A percentile compares a stretch with the other conserved stretches of the same genome.
Evolutionary conservation across 2,329 filamentous ascomycete species (phyloP).

Genomic region (Penicillium sp.): DNA sequence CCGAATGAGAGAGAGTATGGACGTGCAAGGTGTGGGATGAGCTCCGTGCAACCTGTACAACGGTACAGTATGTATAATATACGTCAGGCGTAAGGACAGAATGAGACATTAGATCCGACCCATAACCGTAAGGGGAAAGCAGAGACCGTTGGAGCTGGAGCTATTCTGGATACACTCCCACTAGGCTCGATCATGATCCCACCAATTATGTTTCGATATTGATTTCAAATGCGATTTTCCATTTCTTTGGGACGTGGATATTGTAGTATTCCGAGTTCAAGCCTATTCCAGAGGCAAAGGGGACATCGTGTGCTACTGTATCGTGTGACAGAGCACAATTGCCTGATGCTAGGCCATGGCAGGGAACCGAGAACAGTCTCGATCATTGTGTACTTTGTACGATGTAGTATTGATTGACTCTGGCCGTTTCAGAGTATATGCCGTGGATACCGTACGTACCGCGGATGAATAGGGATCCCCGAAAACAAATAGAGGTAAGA

Average conservation of each 20-base stretch:
- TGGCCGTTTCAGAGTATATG: not conserved
- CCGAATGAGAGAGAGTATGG: not conserved
- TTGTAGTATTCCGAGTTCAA: not conserved
- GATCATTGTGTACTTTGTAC: not conserved
- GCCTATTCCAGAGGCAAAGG: not conserved
- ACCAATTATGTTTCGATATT: constrained; percentile 9
- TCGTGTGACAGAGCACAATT: not conserved
- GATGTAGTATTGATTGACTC: not conserved
- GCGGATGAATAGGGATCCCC: not conserved
- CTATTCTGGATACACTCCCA: constrained; percentile 21
- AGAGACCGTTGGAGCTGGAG: constrained; percentile 6
- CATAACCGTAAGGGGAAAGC: constrained; percentile 4
- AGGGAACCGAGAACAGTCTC: not conserved
- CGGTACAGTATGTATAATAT: not conserved
- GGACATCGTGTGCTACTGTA: not conserved
- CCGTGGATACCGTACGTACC: not conserved
- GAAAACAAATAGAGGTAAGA: not conserved
- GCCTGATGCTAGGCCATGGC: not conserved
- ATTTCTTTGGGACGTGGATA: not conserved
- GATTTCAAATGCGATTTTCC: not conserved
- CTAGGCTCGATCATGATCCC: constrained; percentile 25
- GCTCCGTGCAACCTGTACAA: not conserved
- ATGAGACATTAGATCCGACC: constrained; percentile 6
- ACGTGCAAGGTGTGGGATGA: not conserved
- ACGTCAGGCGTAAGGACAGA: constrained; percentile 3